A percentile compares a stretch with the other conserved stretches of the same genome.
Conservation (phyloP, 257 asterid species). For the Verbena officinalis region DNA sequence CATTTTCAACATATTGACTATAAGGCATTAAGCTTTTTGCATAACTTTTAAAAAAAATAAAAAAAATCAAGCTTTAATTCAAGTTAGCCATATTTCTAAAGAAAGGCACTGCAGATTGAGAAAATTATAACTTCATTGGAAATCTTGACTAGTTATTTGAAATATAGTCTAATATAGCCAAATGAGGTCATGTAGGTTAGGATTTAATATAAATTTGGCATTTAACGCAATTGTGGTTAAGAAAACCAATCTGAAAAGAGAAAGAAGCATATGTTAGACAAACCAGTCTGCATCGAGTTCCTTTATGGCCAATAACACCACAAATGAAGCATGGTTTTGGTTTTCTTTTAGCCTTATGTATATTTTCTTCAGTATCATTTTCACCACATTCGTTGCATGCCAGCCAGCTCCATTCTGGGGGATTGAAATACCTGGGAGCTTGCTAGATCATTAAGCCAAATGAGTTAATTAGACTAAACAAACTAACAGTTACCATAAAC, state of each 20-base stretch:
- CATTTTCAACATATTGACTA: slow-evolving; percentile 12
- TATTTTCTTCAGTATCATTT: slow-evolving; percentile 14
- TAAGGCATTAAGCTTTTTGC: neutral
- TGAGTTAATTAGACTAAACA: slow-evolving; percentile 6
- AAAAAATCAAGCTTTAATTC: neutral
- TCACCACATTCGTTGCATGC: slow-evolving; percentile 21
- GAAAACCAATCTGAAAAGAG: slow-evolving; percentile 10
- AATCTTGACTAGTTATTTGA: neutral
- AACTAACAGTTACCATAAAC: slow-evolving; percentile 8
- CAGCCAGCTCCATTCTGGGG: slow-evolving; percentile 8
- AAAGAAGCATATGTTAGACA: slow-evolving; percentile 12
- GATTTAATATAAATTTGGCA: slow-evolving; percentile 16
- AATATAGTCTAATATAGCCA: neutral
- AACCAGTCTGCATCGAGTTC: slow-evolving; percentile 36
- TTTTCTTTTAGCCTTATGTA: slow-evolving; percentile 5
- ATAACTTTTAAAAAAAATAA: neutral
- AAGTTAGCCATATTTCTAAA: neutral
- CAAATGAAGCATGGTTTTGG: slow-evolving; percentile 40
- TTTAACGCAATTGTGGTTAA: neutral
- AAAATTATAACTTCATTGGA: neutral
- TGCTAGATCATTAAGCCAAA: slow-evolving; percentile 34
- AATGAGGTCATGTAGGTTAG: neutral
- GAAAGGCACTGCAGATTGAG: neutral
- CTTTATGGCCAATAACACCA: slow-evolving; percentile 35
- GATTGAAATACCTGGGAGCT: slow-evolving; percentile 40